phyloP scores from a whole-genome alignment of 192 early-diverging fungal genomes.

The Rhizoclosmatium sp. region DNA sequence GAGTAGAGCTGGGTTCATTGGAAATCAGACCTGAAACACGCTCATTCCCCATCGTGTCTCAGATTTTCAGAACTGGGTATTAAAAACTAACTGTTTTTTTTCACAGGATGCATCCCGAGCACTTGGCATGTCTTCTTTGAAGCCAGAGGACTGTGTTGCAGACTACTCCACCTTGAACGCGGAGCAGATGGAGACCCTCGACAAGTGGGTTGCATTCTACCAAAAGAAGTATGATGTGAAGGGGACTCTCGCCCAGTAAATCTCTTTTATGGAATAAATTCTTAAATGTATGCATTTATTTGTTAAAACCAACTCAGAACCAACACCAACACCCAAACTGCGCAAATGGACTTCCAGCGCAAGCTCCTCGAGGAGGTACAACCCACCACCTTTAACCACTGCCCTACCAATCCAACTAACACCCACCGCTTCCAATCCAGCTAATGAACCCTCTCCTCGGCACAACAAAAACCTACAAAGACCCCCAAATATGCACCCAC shows the following conservation, averaged over 20 bases:
- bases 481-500: conserved; percentile 58
- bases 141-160: conserved; percentile 73
- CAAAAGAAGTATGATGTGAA: conserved; percentile 77
- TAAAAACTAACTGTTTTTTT: neutral
- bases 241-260: conserved; percentile 56
- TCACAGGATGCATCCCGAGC: conserved; percentile 47
- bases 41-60: too few species aligned
- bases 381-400: neutral
- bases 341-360: conserved; percentile 38
- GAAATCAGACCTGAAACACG: too few species aligned
- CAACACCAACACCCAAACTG: neutral
- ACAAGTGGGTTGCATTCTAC: conserved; percentile 78
- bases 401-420: neutral
- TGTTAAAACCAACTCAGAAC: too few species aligned
- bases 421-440: neutral
- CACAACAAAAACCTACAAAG: conserved; percentile 32
- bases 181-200: conserved; percentile 75
- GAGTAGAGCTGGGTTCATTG: neutral
- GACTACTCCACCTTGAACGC: conserved; percentile 72
- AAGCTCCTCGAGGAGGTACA: conserved; percentile 41
- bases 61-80: too few species aligned
- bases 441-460: conserved; percentile 43
- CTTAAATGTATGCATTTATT: too few species aligned
- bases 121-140: conserved; percentile 35
- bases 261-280: too few species aligned